These are phyloP conservation scores for Paramyrothecium sp. DNA, from an alignment of 2,329 filamentous ascomycete genomes.

Conservation along the genomic window DNA sequence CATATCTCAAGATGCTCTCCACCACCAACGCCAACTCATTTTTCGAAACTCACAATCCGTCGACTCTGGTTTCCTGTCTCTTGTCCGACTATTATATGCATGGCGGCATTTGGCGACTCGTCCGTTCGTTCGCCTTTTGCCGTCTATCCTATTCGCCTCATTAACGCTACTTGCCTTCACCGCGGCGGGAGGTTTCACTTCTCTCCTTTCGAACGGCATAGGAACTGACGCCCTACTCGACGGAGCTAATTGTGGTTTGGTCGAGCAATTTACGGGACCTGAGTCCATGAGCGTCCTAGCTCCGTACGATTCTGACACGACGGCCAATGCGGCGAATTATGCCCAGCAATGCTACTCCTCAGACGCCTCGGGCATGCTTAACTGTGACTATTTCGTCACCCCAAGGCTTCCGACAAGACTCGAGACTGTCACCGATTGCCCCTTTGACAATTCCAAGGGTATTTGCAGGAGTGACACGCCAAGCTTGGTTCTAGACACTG, in stretches of 20 bases:
- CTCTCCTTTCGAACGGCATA: not conserved
- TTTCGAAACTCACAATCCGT: not conserved
- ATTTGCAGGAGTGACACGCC: not conserved
- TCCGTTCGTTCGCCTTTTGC: not conserved
- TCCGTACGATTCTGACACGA: not conserved
- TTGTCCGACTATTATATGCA: not conserved
- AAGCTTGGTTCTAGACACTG: not conserved
- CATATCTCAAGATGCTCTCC: not conserved
- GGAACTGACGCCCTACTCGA: not conserved
- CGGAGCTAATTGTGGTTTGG: not conserved
- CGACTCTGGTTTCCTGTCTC: not conserved
- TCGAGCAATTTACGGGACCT: too few relatives aligned
- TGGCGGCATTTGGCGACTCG: not conserved
- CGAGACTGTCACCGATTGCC: not conserved
- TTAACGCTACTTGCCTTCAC: not conserved
- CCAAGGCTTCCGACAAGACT: not conserved
- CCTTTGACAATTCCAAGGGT: not conserved
- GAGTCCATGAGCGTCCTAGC: too few relatives aligned
- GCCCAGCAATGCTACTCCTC: not conserved
- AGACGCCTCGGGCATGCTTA: not conserved
- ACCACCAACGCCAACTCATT: not conserved
- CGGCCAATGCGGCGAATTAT: not conserved
- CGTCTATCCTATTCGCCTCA: not conserved
- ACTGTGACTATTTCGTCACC: not conserved
- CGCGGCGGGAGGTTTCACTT: not conserved